phyloP scores from a whole-genome alignment of 2,329 filamentous ascomycete genomes.

The Aspergillus vadensis region DNA sequence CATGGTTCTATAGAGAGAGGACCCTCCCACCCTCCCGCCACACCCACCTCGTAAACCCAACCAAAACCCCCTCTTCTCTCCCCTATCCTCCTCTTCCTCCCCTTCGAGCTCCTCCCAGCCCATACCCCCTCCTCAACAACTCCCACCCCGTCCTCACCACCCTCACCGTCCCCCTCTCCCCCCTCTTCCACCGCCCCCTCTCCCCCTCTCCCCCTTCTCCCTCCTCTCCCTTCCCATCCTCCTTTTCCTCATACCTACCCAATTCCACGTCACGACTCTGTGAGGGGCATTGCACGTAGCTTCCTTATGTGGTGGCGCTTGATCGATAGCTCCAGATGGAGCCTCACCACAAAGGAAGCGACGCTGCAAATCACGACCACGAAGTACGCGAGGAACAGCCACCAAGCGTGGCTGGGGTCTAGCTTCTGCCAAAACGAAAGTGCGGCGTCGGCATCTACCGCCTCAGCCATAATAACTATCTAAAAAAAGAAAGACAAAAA shows the following conservation, averaged over 20 bases:
- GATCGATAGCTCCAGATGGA: not conserved
- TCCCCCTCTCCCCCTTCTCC: not conserved
- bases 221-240: not conserved
- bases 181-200: not conserved
- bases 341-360: not conserved
- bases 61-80: no score
- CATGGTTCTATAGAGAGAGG: no score
- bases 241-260: not conserved
- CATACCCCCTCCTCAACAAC: no score
- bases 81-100: no score
- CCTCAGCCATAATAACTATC: not conserved
- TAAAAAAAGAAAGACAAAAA: not conserved
- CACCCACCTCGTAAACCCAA: no score
- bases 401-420: not conserved
- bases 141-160: no score
- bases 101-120: no score
- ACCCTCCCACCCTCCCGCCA: no score
- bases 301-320: not conserved
- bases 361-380: not conserved
- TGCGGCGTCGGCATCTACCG: not conserved
- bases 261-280: not conserved
- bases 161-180: no score
- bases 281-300: not conserved
- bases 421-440: not conserved
- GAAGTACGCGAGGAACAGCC: not conserved